phyloP scores from a whole-genome alignment of 2,329 filamentous ascomycete species.

The Cadophora sp. region DNA sequence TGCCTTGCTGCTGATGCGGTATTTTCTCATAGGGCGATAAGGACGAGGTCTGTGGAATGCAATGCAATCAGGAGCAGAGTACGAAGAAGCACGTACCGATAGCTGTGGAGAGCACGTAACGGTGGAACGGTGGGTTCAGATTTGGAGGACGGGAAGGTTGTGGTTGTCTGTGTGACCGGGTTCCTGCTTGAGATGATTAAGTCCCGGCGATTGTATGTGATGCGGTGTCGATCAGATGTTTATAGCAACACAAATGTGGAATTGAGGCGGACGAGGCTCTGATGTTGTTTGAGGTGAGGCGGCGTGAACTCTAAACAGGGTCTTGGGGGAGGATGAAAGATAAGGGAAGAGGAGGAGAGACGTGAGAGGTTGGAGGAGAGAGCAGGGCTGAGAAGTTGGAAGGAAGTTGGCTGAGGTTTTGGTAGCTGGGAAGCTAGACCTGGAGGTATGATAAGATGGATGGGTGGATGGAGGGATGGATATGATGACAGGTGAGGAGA shows the following conservation, averaged over 20 bases:
- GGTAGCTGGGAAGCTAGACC: not conserved
- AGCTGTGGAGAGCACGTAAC: conserved; percentile 17
- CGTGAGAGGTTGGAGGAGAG: conserved; percentile 7
- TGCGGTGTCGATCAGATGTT: conserved; percentile 22
- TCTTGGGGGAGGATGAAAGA: conserved; percentile 13
- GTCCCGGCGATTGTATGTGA: not conserved
- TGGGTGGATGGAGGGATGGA: not conserved
- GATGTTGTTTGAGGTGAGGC: conserved; percentile 21
- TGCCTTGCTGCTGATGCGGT: conserved; percentile 20
- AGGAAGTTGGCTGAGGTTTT: no score
- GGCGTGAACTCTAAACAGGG: conserved; percentile 4
- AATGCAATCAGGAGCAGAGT: conserved; percentile 25
- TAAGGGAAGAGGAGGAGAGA: conserved; percentile 16
- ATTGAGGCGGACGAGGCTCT: conserved; percentile 7
- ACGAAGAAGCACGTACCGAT: conserved; percentile 25
- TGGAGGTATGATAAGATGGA: not conserved
- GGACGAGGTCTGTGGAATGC: conserved; percentile 28
- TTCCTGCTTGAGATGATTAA: conserved; percentile 22
- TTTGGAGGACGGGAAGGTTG: conserved; percentile 1
- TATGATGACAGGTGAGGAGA: conserved; percentile 1
- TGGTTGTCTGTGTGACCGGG: conserved; percentile 21
- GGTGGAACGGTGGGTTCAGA: conserved; percentile 11
- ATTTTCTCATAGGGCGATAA: conserved; percentile 37
- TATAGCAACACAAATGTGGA: not conserved
- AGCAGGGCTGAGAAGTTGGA: not conserved